A percentile compares a stretch with the other conserved stretches of the same genome.
phyloP scores from a whole-genome alignment of 139 green algal species.

The Micractinium sp. region DNA sequence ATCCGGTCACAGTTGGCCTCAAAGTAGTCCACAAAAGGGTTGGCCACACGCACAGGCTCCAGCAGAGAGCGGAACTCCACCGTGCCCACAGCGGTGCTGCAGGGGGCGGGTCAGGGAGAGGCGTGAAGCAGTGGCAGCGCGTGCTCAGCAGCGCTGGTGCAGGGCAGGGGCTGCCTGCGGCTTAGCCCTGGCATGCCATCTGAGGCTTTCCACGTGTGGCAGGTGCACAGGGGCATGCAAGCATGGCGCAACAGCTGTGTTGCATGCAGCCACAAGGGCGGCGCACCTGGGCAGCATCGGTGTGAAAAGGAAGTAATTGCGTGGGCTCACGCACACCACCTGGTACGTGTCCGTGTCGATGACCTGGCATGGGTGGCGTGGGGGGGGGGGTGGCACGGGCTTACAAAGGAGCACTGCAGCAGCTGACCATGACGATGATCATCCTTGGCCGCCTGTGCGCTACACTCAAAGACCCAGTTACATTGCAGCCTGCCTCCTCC shows the following conservation, averaged over 20 bases:
- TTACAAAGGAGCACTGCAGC: too few relatives aligned
- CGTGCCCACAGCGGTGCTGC: slow-evolving; percentile 69
- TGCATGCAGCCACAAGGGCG: too few relatives aligned
- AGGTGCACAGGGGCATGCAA: too few relatives aligned
- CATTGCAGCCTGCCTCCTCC: too few relatives aligned
- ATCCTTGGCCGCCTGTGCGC: too few relatives aligned
- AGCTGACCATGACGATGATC: too few relatives aligned
- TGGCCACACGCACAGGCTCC: slow-evolving; percentile 73
- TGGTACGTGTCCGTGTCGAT: slow-evolving; percentile 74
- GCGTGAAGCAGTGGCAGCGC: too few relatives aligned
- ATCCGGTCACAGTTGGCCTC: slow-evolving; percentile 60
- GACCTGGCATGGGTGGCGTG: slow-evolving; percentile 43
- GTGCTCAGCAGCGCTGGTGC: too few relatives aligned
- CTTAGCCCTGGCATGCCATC: neutral
- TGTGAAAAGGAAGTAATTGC: slow-evolving; percentile 84
- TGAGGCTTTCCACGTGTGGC: neutral
- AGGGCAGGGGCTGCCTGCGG: neutral
- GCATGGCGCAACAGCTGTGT: too few relatives aligned
- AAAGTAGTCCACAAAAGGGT: slow-evolving; percentile 69
- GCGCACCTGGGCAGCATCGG: slow-evolving; percentile 69
- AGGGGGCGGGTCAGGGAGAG: neutral
- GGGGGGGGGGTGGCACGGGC: too few relatives aligned
- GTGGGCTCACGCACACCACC: slow-evolving; percentile 66
- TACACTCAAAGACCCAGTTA: too few relatives aligned
- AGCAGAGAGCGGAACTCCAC: slow-evolving; percentile 69